Base-by-base conservation (phyloP, 1,139 yeast species). In the Geotrichum klebahnii region DNA sequence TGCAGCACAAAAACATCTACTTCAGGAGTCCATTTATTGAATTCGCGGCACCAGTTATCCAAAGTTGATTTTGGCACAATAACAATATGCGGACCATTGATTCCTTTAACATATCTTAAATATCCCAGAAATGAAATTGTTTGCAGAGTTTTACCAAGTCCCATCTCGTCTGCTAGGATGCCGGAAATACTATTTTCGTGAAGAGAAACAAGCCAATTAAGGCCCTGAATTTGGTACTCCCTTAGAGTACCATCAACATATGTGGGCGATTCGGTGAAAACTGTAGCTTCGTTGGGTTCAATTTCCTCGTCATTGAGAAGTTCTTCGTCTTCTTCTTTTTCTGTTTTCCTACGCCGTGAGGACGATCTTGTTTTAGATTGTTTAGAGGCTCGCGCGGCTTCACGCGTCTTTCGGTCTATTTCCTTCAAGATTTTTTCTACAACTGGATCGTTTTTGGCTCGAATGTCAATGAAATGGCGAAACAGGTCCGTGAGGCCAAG, bases 151-250 rank as follows among this genome's bases (percentile, higher is more conserved):
- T 92, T 92, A 55, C 98, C 98, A 51, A 92, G 75, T 1, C 98
- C 98, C 98, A 92, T 92, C 68, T 92, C 98, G 68, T 92, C 98
- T 4, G 98, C 98, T 51, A 92, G 74, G 48, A 92, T 90, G 40
- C 97, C 97, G 1, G 94, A 82, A 50, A 89, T 74, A 59, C 82
- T 80, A 68, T 89, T 87, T 59, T 85, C 90, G 61, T 84, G 81
- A 50, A 90, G 70, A 0, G 89, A 79, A n/a, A 89, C 80, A 64
- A 89, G 72, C 97, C 97, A 89, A 68, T 90, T 90, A 59, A 90
- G 75, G 53, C 97, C 97, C 65, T 87, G 96, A 54, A 90, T 77
- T 69, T 90, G 97, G 66, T 90, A 90, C 57, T 85, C 90, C 60
- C 97, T 76, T 55, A 90, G 70, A 47, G 66, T 72, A 23, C 77